A percentile compares a stretch with the other conserved stretches of the same genome.
Evolutionary conservation across 139 green algal genomes (phyloP).

Genomic region (Chlamydomonas sp.): DNA sequence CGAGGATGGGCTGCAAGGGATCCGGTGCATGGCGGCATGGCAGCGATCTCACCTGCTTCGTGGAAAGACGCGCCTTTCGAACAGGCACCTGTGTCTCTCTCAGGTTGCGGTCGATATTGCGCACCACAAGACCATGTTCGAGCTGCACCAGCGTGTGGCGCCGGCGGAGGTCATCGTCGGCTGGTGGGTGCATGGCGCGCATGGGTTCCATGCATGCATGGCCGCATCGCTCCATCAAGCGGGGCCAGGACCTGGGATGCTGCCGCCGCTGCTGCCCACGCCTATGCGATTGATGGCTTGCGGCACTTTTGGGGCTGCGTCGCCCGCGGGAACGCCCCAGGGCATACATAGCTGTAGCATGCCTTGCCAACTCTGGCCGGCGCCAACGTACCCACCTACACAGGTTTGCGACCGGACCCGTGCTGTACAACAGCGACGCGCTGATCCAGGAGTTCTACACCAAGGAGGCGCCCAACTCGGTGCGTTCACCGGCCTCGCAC

Average conservation of each 20-base stretch:
- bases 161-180: slow-evolving; percentile 78
- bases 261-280: not conserved
- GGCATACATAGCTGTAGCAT: slow-evolving; percentile 5
- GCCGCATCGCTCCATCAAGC: too few species aligned
- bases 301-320: not conserved
- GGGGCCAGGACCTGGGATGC: too few species aligned
- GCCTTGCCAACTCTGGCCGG: too few species aligned
- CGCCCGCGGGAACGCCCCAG: too few species aligned
- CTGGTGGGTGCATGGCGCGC: slow-evolving; percentile 82
- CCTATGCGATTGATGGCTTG: not conserved
- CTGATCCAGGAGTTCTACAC: slow-evolving; percentile 90
- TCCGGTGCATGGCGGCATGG: too few species aligned
- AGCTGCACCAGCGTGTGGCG: slow-evolving; percentile 83
- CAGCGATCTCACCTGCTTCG: too few species aligned
- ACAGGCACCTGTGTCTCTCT: slow-evolving; percentile 58
- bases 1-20: too few species aligned
- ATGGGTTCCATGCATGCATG: too few species aligned
- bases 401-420: slow-evolving; percentile 81
- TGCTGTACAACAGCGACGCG: slow-evolving; percentile 71
- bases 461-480: slow-evolving; percentile 52
- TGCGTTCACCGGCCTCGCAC: too few species aligned
- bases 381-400: not conserved
- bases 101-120: slow-evolving; percentile 90
- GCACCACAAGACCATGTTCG: slow-evolving; percentile 89
- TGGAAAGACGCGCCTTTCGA: too few species aligned